These are phyloP conservation scores for Hypoxylon fuscum DNA, from an alignment of 495 filamentous ascomycete genomes.

Conservation along the genomic window DNA sequence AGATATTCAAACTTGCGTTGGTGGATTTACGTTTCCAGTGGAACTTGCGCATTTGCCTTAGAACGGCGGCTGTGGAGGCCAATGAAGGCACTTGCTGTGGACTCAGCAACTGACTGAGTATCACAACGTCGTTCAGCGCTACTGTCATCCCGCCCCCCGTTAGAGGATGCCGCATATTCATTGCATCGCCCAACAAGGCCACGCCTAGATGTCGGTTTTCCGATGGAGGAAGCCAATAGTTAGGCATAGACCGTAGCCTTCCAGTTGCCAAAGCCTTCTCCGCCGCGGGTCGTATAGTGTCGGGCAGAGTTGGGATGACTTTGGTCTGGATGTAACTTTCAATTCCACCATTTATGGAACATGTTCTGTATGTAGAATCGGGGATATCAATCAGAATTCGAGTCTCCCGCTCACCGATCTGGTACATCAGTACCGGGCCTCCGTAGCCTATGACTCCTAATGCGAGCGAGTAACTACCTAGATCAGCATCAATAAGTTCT, in stretches of 20 bases:
- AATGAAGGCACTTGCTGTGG: conserved; percentile 69
- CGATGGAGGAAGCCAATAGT: conserved; percentile 71
- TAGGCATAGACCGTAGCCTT: conserved; percentile 70
- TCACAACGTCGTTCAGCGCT: conserved; percentile 79
- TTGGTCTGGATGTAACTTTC: conserved; percentile 70
- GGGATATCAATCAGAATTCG: conserved; percentile 72
- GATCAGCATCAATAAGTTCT: conserved; percentile 69
- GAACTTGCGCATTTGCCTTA: not conserved
- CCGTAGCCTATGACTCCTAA: conserved; percentile 59
- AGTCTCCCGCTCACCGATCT: conserved; percentile 76
- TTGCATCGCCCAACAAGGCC: conserved; percentile 77
- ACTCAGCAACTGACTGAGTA: conserved; percentile 71
- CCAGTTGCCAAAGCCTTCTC: conserved; percentile 68
- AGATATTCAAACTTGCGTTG: conserved; percentile 2
- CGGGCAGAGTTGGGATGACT: conserved; percentile 69
- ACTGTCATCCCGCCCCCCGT: conserved; percentile 91
- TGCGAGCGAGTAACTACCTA: conserved; percentile 68
- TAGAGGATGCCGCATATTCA: conserved; percentile 91
- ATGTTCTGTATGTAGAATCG: conserved; percentile 58
- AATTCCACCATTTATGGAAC: conserved; percentile 67
- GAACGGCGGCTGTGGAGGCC: conserved; percentile 46
- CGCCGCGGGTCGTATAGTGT: conserved; percentile 67
- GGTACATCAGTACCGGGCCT: conserved; percentile 72
- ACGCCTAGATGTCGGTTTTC: conserved; percentile 66
- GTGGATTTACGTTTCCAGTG: not conserved